Conservation (phyloP, 129 eudicot genomes). For the Dittrichia graveolens region DNA sequence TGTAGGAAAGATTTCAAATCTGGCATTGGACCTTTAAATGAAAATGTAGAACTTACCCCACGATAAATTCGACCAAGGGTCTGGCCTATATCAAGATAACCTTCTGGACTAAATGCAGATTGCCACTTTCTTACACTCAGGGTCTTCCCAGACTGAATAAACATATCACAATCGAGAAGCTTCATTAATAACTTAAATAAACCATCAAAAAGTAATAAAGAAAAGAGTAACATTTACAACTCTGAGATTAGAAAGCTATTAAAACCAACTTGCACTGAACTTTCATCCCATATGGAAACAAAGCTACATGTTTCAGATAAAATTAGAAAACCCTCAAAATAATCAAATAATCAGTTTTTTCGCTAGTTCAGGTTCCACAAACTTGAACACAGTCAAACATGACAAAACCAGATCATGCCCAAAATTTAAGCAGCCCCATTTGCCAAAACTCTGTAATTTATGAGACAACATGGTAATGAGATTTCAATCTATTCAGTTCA, state of each 20-base stretch:
- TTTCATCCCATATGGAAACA: neutral
- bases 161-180: constrained; percentile 5
- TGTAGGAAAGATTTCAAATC: neutral
- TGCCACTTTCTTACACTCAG: constrained; percentile 86
- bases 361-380: neutral
- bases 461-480: neutral
- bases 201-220: constrained; percentile 2
- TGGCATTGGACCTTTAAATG: neutral
- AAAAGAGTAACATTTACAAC: neutral
- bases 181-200: neutral
- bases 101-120: constrained; percentile 81
- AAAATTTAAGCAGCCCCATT: neutral
- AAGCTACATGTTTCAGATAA: neutral
- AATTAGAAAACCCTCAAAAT: neutral
- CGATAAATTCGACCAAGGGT: constrained; percentile 86
- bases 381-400: neutral
- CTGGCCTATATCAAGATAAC: constrained; percentile 78
- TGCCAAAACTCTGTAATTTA: neutral
- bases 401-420: constrained; percentile 19
- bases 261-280: neutral
- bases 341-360: neutral
- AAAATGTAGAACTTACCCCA: constrained; percentile 56
- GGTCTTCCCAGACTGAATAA: constrained; percentile 78
- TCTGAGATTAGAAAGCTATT: neutral
- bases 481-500: constrained; percentile 3